Evolutionary conservation across 2,329 filamentous ascomycete genomes (phyloP), one percentile per base, ranked within the genome.

Genomic region (Botrytis deweyae): DNA sequence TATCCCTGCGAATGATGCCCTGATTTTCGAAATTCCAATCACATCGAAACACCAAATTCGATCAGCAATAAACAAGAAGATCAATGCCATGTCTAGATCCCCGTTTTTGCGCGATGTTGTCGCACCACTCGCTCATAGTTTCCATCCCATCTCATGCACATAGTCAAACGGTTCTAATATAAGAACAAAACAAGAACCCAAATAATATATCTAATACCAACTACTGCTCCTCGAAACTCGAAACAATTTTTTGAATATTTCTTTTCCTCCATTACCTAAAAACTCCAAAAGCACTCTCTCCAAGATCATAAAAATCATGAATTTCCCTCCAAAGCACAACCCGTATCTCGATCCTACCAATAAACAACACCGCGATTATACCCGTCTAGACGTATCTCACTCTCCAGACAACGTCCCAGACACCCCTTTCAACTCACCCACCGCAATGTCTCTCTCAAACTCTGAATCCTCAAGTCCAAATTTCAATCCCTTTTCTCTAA

Each of bases 401-500:
- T 67, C 44, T 25, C 44, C 70, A 33, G 62, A 72, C 46, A 55
- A n/a, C 62, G 70, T 72, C 29, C 70, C 70, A 42, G 70, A 72
- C 22, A 72, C 70, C 25, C 70, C 70, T 14, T 59, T 72, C 38
- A 72, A 72, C n/a, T 72, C 70, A 38, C 70, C 70, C 4, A 66
- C 44, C 44, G 46, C 62, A 44, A 65, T 67, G 36, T 67, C 46
- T 29, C 55, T 70, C 68, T 61, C 52, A 46, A 58, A 55, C 8
- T 25, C 62, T 20, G 49, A 67, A n/a, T 55, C 44, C 12, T 36
- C 29, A 14, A 66, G 38, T 64, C 33, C 52, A 61, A 42, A 61
- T 14, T 18, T 40, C n/a, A 67, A 72, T 29, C n/a, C 70, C 36
- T 36, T 58, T 25, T 67, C 62, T 42, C 25, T 72, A 7, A 67